Evolutionary conservation across 345 rosid genomes (phyloP), one percentile per base, ranked within the genome.

Genomic region (Brassica carinata): DNA sequence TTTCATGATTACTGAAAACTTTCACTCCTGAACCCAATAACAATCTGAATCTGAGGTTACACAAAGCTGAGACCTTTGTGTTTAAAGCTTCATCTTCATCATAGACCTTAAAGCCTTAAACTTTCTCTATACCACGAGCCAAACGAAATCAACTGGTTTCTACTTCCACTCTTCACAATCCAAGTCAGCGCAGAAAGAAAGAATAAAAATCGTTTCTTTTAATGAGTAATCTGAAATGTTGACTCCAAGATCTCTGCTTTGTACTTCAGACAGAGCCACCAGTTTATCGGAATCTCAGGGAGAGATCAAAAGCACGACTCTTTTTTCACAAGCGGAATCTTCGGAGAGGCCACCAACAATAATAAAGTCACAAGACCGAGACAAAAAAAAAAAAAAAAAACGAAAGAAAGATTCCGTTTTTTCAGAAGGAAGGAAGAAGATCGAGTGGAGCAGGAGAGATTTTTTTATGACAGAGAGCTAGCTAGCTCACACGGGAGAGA

Each of bases 1-100:
- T 94, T 93, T 96, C 99, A 96, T 96, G 87, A 69, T 86, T 67
- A 48, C 43, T 71, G 62, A 78, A 19, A 58, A 69, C 14, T 10
- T 36, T 80, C 0, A 64, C 67, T 33, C 23, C 65, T 5, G 57
- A 43, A 6, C 58, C 58, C 58, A 59, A 33, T 33, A 43, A 19
- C 5, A 43, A 57, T 65, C 62, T 43, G 53, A 81, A 72, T 81
- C 81, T 76, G 71, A 81, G 71, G 67, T 77, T 29, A 80, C 10
- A 71, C 17, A 65, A 76, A 81, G 84, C 80, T 81, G 18, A 74
- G 64, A 58, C 76, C 71, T 80, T 57, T 81, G 4, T 31, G 45
- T 64, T 66, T 23, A 27, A 72, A 66, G 38, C 38, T 33, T 5
- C 38, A 76, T 81, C 74, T 59, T 71, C 65, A 45, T 53, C 66